Percentiles rank a stretch among this genome's conserved stretches.
These are phyloP conservation scores for Oryza coarctata DNA, from an alignment of 176 grass and related monocot genomes.

Conservation along the genomic window DNA sequence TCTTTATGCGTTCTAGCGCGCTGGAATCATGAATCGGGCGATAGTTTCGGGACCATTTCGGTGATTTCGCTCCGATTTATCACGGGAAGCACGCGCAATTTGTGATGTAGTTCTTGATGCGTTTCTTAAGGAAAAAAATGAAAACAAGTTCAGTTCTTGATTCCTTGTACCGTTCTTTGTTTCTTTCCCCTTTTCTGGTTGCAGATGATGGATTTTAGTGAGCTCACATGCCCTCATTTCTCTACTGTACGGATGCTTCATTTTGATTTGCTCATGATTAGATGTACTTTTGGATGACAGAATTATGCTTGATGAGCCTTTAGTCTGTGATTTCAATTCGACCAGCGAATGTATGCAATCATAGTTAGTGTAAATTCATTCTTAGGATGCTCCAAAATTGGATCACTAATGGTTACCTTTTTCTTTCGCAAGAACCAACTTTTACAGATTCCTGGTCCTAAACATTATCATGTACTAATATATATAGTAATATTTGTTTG, in stretches of 20 bases:
- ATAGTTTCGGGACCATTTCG: slow-evolving; percentile 6
- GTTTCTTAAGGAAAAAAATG: neutral
- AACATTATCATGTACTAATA: neutral
- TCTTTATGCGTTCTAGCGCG: neutral
- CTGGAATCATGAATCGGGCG: neutral
- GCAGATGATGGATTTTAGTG: neutral
- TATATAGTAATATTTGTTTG: neutral
- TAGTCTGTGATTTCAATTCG: neutral
- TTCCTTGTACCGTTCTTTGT: neutral
- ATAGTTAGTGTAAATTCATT: neutral
- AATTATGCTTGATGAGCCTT: neutral
- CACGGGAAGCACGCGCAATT: neutral
- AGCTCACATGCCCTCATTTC: neutral
- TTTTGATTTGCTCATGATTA: slow-evolving; percentile 10
- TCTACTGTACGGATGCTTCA: neutral
- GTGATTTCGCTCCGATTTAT: neutral
- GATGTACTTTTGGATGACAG: neutral
- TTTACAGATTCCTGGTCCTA: neutral
- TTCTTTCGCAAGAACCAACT: neutral
- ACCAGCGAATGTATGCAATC: neutral
- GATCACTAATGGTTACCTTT: neutral
- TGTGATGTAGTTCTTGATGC: neutral
- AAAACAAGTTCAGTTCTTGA: neutral
- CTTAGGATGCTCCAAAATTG: slow-evolving; percentile 12
- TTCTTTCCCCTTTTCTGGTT: neutral